Evolutionary conservation across 352 stramenopile genomes (phyloP).

Genomic region (Phytophthora sp.): DNA sequence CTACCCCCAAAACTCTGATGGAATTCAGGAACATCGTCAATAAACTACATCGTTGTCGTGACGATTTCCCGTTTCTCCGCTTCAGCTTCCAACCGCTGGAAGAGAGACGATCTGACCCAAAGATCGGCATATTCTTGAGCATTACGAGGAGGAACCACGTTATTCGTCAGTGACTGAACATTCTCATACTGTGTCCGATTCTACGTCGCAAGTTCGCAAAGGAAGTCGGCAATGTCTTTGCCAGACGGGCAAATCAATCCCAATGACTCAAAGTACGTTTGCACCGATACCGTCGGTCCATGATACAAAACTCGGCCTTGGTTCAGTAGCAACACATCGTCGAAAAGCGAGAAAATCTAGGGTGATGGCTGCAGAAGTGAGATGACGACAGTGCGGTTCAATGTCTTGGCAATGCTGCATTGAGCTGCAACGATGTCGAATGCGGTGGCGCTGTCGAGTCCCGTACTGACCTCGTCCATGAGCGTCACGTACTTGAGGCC

Average conservation of each 20-base stretch:
- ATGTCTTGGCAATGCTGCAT: conserved; percentile 27
- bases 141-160: no score
- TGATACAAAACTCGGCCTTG: conserved; percentile 29
- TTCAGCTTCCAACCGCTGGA: no score
- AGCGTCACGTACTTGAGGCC: conserved; percentile 76
- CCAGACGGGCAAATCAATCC: conserved; percentile 39
- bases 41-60: no score
- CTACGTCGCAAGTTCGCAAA: no score
- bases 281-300: conserved; percentile 41
- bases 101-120: no score
- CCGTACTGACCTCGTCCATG: conserved; percentile 93
- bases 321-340: conserved; percentile 28
- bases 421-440: conserved; percentile 44
- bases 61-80: no score
- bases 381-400: conserved; percentile 48
- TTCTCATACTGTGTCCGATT: conserved; percentile 44
- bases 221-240: conserved; percentile 45
- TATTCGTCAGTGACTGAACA: no score
- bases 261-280: conserved; percentile 46
- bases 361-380: conserved; percentile 85
- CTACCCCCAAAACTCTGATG: no score
- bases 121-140: no score
- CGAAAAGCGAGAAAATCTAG: conserved; percentile 22
- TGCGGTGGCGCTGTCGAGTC: conserved; percentile 79
- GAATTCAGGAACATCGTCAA: no score